Evolutionary conservation across 306 rosid species (phyloP).

Genomic region (Prinsepia uniflora): DNA sequence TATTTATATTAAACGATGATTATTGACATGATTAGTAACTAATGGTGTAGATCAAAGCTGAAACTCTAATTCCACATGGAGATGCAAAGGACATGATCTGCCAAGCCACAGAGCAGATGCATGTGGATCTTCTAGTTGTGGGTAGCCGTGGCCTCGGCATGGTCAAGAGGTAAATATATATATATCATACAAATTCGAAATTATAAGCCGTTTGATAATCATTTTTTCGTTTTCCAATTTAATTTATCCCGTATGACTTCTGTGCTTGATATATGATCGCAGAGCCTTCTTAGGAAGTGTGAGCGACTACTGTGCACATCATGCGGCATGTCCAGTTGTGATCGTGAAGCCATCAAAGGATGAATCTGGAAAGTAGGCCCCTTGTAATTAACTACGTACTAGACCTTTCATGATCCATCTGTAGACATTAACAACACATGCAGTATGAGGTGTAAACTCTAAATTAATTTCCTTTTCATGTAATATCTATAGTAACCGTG

Average conservation of each 20-base stretch:
- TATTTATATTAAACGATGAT: no score
- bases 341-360: conserved; percentile 61
- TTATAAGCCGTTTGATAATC: background rate
- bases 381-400: no score
- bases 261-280: background rate
- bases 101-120: conserved; percentile 58
- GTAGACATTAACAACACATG: background rate
- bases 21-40: no score
- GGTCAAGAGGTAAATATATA: no score
- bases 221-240: no score
- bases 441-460: no score
- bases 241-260: background rate
- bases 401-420: background rate
- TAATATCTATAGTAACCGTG: no score
- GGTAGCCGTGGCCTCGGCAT: conserved; percentile 77
- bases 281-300: conserved; percentile 52
- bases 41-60: conserved; percentile 50
- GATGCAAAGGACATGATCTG: conserved; percentile 77
- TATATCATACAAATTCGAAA: no score
- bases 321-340: conserved; percentile 46
- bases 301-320: conserved; percentile 72
- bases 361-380: background rate
- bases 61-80: conserved; percentile 47
- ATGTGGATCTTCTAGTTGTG: conserved; percentile 54
- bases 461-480: no score